Conservation (phyloP, 345 rosid genomes). For the Eucalyptus brandiana region DNA sequence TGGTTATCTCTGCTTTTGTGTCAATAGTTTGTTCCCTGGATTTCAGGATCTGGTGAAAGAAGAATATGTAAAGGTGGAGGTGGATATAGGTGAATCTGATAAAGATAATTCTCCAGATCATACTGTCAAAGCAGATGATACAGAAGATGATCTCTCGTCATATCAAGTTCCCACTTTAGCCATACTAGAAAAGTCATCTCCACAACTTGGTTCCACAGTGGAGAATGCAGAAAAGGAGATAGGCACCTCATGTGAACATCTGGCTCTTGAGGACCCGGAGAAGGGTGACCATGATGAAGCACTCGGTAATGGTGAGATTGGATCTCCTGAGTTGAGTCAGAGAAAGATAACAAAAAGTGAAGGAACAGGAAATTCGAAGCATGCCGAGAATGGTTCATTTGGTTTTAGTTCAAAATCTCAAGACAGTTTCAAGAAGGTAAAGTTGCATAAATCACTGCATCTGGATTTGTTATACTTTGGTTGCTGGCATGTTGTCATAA, state of each 20-base stretch:
- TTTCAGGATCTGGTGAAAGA: constrained; percentile 40
- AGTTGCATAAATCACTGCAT: neutral
- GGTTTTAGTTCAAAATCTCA: constrained; percentile 41
- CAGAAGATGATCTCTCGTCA: constrained; percentile 46
- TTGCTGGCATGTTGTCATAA: neutral
- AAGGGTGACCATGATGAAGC: constrained; percentile 26
- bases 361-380: constrained; percentile 29
- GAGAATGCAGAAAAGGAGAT: constrained; percentile 20
- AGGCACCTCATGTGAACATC: constrained; percentile 13
- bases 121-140: constrained; percentile 33
- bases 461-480: neutral
- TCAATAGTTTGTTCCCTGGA: neutral
- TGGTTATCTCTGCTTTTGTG: neutral
- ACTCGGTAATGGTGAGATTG: constrained; percentile 27
- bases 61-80: constrained; percentile 20
- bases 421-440: constrained; percentile 63
- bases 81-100: constrained; percentile 26
- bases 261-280: constrained; percentile 13
- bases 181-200: constrained; percentile 39
- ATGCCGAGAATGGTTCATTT: constrained; percentile 35
- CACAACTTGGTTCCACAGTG: constrained; percentile 23
- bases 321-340: constrained; percentile 31
- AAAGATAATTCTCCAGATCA: constrained; percentile 23
- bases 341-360: constrained; percentile 26
- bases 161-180: constrained; percentile 84